phyloP scores from a whole-genome alignment of 176 grass and related monocot genomes.

The Cocos nucifera region DNA sequence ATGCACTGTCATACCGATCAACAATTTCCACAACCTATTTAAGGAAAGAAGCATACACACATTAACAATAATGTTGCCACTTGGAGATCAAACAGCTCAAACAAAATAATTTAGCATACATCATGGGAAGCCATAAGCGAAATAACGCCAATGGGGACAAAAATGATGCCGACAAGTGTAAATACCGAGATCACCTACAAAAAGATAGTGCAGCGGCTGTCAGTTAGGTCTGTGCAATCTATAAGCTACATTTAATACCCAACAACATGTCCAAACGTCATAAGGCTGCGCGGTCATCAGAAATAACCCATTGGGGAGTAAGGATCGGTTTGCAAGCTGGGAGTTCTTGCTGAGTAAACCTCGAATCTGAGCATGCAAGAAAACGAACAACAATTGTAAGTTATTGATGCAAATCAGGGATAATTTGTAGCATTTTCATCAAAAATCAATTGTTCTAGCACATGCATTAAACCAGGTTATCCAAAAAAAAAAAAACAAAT shows the following conservation, averaged over 20 bases:
- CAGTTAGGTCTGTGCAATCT: neutral
- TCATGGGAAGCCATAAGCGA: constrained; percentile 19
- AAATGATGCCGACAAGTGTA: constrained; percentile 13
- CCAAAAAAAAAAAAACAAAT: no score
- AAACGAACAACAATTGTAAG: constrained; percentile 3
- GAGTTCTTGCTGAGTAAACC: constrained; percentile 29
- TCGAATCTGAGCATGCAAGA: constrained; percentile 17
- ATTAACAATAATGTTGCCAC: no score
- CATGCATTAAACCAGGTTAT: neutral
- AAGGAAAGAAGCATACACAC: neutral
- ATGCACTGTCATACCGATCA: constrained; percentile 49
- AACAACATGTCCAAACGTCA: neutral
- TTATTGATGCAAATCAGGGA: neutral
- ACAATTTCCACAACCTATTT: constrained; percentile 51
- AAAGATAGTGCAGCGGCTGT: neutral
- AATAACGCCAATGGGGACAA: constrained; percentile 21
- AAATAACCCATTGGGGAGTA: constrained; percentile 15
- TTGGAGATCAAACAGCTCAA: no score
- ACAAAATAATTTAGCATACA: constrained; percentile 2
- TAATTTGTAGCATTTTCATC: neutral
- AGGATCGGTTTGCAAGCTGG: constrained; percentile 30
- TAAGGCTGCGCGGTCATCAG: neutral
- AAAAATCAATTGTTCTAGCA: neutral
- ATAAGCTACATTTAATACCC: no score
- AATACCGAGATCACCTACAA: constrained; percentile 23